Base-by-base conservation (phyloP, 1,284 basidiomycete genomes). In the Malassezia sp. region DNA sequence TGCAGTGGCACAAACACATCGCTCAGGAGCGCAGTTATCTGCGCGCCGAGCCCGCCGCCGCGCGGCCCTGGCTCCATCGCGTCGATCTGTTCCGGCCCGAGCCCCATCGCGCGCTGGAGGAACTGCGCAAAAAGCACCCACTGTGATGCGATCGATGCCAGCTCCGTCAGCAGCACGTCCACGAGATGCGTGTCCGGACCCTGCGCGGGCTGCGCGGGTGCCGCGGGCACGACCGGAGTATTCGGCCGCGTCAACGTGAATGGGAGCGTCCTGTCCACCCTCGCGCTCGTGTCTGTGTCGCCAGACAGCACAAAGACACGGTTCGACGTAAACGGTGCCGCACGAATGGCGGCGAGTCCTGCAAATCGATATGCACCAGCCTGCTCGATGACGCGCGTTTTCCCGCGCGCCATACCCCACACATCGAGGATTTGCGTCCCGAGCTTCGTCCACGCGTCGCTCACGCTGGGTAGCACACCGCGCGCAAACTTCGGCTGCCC, bases 51-150 rank as follows among this genome's bases (percentile, higher is more conserved):
- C n/a, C n/a, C n/a, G n/a, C n/a, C n/a, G n/a, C n/a, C n/a, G n/a
- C 18, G 29, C 42, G 36, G n/a, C n/a, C n/a, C n/a, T n/a, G n/a
- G n/a, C n/a, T n/a, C n/a, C n/a, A n/a, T n/a, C 20, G 32, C 18
- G 32, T 47, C 20, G 51, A 55, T n/a, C 24, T 6, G n/a, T 2
- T 10, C 15, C 27, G 18, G 10, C n/a, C 20, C 12, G 18, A 24
- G 11, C 2, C 28, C 21, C 34, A 45, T 35, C 9, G 28, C 11
- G 6, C 41, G 24, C 4, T 20, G 74, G 29, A 97, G 73, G 67
- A 96, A 99, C 40, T 85, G 81, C 41, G 82, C 78, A 73, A 96
- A 93, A 44, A 95, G 72, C 45, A 81, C 80, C 90, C 91, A 97
- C 42, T 91, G 76, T 6, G 88, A 82, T 27, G 83, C 80, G 78